These are phyloP conservation scores for Podospora comata DNA, from an alignment of 495 filamentous ascomycete species.

Conservation along the genomic window DNA sequence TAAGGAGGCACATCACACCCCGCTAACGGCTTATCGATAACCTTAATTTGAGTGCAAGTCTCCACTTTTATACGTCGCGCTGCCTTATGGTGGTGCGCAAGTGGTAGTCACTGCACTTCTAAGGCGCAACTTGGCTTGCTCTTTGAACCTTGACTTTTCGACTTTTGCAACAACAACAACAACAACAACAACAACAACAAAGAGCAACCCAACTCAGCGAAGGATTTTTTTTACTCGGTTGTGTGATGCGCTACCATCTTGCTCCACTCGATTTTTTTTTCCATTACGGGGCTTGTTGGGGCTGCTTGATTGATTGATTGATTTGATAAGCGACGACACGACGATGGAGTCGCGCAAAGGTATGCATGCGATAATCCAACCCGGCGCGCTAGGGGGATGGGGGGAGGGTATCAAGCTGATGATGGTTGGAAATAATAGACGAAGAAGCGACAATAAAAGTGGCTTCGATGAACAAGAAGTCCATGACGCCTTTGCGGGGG, in stretches of 20 bases:
- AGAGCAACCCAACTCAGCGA: too few species aligned
- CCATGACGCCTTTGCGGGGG: slow-evolving; percentile 11
- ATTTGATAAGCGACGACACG: slow-evolving; percentile 18
- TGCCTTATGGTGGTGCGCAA: background rate
- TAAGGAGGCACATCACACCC: slow-evolving; percentile 2
- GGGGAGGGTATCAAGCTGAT: background rate
- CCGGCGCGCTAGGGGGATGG: background rate
- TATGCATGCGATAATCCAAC: background rate
- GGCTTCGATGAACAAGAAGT: slow-evolving; percentile 57
- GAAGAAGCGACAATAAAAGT: slow-evolving; percentile 57
- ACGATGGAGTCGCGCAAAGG: slow-evolving; percentile 37
- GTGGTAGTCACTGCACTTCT: background rate
- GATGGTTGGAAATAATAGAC: slow-evolving; percentile 27
- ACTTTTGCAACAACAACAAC: too few species aligned
- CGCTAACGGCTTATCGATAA: slow-evolving; percentile 23
- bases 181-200: too few species aligned
- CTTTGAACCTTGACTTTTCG: too few species aligned
- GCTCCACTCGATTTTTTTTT: too few species aligned
- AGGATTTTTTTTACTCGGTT: too few species aligned
- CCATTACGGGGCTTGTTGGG: too few species aligned
- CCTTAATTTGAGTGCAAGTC: slow-evolving; percentile 14
- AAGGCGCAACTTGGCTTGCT: too few species aligned
- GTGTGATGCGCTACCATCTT: too few species aligned
- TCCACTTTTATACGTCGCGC: slow-evolving; percentile 14
- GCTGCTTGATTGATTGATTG: slow-evolving; percentile 12